Evolutionary conservation across 2,329 filamentous ascomycete genomes (phyloP).

Genomic region (Cladorrhinum sp.): DNA sequence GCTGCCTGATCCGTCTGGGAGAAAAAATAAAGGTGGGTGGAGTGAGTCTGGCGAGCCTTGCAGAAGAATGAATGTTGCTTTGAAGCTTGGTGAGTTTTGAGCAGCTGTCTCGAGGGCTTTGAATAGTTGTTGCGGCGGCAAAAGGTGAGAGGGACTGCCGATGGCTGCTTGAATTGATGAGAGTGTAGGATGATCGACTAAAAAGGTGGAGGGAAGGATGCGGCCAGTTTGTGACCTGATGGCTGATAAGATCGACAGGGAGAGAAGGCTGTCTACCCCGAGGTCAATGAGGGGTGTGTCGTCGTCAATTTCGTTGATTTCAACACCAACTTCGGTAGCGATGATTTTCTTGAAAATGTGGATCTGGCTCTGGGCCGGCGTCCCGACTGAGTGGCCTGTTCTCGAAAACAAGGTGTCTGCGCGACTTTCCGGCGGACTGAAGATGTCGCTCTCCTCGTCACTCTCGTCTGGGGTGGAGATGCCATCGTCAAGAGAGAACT

Average conservation of each 20-base stretch:
- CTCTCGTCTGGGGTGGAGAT: not conserved
- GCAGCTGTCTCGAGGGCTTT: constrained; percentile 9
- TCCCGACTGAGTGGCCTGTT: constrained; percentile 1
- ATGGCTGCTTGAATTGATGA: constrained; percentile 20
- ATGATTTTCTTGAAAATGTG: constrained; percentile 15
- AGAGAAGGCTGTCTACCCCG: constrained; percentile 25
- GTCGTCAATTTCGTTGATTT: constrained; percentile 18
- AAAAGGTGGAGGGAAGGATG: constrained; percentile 23
- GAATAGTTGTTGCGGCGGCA: constrained; percentile 6
- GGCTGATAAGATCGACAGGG: constrained; percentile 20
- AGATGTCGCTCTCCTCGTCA: not conserved
- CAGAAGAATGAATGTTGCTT: constrained; percentile 6
- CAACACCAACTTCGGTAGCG: constrained; percentile 21
- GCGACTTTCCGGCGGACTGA: not conserved
- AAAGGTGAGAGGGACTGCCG: not conserved
- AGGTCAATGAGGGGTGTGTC: constrained; percentile 22
- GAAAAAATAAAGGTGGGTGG: not conserved
- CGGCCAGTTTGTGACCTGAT: constrained; percentile 22
- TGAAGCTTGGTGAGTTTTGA: not conserved
- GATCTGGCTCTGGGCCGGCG: not conserved
- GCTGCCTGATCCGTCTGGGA: constrained; percentile 13
- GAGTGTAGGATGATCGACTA: constrained; percentile 21
- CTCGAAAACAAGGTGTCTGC: not conserved
- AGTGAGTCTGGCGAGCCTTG: not conserved
- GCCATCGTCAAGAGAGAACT: not conserved